phyloP scores from a whole-genome alignment of 768 basidiomycete species.

The Tylopilus subfusipes region DNA sequence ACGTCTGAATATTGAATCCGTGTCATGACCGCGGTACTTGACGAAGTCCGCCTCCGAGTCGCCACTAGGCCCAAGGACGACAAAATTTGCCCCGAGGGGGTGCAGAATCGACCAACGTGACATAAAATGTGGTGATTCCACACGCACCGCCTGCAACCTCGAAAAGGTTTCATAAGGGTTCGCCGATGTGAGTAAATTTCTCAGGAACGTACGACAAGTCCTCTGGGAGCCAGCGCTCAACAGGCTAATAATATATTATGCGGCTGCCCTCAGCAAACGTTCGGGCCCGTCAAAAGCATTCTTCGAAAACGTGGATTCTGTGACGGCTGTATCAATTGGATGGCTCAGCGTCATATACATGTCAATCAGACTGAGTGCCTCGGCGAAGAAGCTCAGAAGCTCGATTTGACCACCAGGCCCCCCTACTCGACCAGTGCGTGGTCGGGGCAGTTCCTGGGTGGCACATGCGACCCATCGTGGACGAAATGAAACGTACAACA shows the following conservation, averaged over 20 bases:
- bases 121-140: constrained; percentile 2
- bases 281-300: neutral
- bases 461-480: neutral
- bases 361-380: neutral
- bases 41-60: neutral
- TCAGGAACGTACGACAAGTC: neutral
- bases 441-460: neutral
- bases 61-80: neutral
- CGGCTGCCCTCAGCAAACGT: neutral
- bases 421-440: neutral
- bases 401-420: neutral
- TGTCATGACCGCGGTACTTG: neutral
- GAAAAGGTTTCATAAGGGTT: neutral
- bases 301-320: constrained; percentile 2
- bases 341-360: neutral
- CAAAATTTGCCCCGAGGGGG: neutral
- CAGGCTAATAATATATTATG: neutral
- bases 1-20: no score
- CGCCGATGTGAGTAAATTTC: neutral
- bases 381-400: neutral
- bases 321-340: neutral
- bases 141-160: constrained; percentile 4
- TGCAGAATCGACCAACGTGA: neutral
- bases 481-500: constrained; percentile 4
- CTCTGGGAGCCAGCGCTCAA: neutral